Evolutionary conservation across 2,329 filamentous ascomycete species (phyloP), one percentile per base, ranked within the genome.

Genomic region (Phaeosphaeriaceae sp.): DNA sequence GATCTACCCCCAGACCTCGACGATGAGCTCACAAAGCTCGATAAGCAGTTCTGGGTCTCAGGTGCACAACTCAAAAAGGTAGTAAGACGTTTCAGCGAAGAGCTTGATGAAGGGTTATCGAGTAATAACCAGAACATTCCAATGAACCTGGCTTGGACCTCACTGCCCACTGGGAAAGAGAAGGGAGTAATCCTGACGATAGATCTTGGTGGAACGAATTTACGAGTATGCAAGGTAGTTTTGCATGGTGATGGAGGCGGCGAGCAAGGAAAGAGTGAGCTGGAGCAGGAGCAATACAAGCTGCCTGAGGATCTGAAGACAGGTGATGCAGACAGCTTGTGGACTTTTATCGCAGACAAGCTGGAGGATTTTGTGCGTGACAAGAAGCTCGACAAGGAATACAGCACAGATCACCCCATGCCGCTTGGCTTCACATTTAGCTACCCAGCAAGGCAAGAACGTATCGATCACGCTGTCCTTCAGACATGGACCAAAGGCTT

Each of bases 401-500:
- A 86, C 54, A 76, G 81, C 48, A 84, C 87, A 63, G 73, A 91
- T 22, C 85, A 86, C 22, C 86, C 86, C 69, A 82, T 93, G 54
- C 91, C 92, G 7, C 86, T 97, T 7, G 94, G 94, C 72, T 97
- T 97, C 82, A 97, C 94, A 47, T 98, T 98, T 81, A 96, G 92
- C 3, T 97, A 97, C 77, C 94, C 94, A 2, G 93, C 93, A 17
- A 95, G 91, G 0, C 94, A 97, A 78, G 88, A 96, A 69, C 94
- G 93, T 79, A 93, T 97, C 72, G 92, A 97, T 68, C 91, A 96
- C 78, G 94, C 93, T 67, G 85, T 97, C 41, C 85, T 97, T 57
- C 93, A 97, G 80, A 89, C 93, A 69, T 98, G 94, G 94, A 97
- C 94, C 68, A 98, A 98, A 83, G 94, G 94, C 2, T 97, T 97